These are phyloP conservation scores for Globisporangium apiculatum DNA, from an alignment of 352 stramenopile genomes.

Conservation along the genomic window DNA sequence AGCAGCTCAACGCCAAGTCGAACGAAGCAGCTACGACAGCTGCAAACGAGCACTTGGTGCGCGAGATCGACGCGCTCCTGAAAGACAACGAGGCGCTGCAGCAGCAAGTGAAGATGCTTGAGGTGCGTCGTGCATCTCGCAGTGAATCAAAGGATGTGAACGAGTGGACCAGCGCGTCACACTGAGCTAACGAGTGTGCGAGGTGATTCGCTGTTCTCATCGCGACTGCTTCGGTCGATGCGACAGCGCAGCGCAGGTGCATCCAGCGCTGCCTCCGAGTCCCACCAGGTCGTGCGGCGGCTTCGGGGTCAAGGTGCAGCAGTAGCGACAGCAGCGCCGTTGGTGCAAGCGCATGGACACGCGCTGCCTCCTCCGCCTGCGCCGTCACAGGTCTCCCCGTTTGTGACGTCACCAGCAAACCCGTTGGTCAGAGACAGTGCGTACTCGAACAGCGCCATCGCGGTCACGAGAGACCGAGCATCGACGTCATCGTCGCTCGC, in stretches of 20 bases:
- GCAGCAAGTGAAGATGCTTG: conserved; percentile 20
- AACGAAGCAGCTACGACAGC: conserved; percentile 22
- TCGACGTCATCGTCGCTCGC: conserved; percentile 3
- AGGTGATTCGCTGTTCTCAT: too few species aligned
- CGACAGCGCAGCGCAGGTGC: neutral
- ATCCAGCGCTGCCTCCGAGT: too few species aligned
- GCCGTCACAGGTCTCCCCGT: conserved; percentile 1
- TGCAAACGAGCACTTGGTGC: conserved; percentile 28
- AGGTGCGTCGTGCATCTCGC: conserved; percentile 7
- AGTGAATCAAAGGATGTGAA: neutral
- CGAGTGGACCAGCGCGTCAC: too few species aligned
- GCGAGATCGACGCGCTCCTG: conserved; percentile 25
- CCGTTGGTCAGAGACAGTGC: neutral
- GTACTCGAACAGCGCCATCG: neutral
- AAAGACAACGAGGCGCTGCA: conserved; percentile 23
- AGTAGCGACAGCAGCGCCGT: neutral
- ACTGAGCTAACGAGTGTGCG: too few species aligned
- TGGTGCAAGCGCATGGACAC: neutral
- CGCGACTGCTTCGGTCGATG: neutral
- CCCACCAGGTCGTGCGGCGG: too few species aligned
- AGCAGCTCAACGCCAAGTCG: conserved; percentile 30
- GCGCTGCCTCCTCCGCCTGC: conserved; percentile 2
- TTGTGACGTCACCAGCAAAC: neutral
- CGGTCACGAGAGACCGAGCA: neutral
- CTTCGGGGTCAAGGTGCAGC: neutral